phyloP scores from a whole-genome alignment of 2,329 filamentous ascomycete genomes.

The Aspergillus sergii region DNA sequence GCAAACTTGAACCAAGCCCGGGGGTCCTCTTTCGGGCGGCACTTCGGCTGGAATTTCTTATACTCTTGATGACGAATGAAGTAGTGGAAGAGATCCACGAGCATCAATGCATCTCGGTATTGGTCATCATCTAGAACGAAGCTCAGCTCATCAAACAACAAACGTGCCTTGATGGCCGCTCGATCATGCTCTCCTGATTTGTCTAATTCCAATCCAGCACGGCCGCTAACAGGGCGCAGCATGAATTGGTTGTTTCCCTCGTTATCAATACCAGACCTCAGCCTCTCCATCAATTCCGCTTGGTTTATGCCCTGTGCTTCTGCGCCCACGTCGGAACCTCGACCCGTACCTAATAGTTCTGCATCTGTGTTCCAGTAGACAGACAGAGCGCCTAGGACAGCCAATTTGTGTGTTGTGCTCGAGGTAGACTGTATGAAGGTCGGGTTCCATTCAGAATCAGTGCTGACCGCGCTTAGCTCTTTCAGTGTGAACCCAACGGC shows the following conservation, averaged over 20 bases:
- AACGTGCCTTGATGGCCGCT: conserved; percentile 84
- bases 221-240: conserved; percentile 90
- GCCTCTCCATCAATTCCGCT: conserved; percentile 73
- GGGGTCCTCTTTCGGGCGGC: conserved; percentile 82
- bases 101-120: conserved; percentile 96
- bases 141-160: conserved; percentile 96
- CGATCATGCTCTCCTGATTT: conserved; percentile 80
- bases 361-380: conserved; percentile 99
- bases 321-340: conserved; percentile 65
- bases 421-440: conserved; percentile 91
- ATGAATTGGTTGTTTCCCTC: conserved; percentile 87
- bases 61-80: conserved; percentile 98
- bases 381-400: conserved; percentile 83
- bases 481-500: conserved; percentile 88
- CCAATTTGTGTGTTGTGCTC: conserved; percentile 86
- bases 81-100: conserved; percentile 97
- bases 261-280: conserved; percentile 78
- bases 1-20: conserved; percentile 92
- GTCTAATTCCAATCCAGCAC: conserved; percentile 91
- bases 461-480: conserved; percentile 96
- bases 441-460: conserved; percentile 90
- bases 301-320: conserved; percentile 65
- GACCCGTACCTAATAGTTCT: conserved; percentile 77
- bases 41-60: conserved; percentile 86
- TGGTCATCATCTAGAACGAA: conserved; percentile 97